Base-by-base conservation (phyloP, 345 rosid genomes). In the Acer negundo region DNA sequence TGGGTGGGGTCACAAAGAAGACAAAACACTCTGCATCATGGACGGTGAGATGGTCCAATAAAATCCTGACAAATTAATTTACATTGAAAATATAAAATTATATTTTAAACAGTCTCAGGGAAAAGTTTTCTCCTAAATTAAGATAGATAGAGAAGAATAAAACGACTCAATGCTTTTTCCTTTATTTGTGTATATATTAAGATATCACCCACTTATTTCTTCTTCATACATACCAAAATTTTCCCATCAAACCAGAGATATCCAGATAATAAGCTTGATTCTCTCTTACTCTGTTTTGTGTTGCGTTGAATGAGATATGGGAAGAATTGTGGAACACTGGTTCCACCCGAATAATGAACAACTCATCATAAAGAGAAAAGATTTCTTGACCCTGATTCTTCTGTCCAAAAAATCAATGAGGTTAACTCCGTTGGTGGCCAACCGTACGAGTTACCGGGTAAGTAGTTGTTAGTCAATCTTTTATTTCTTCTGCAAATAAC, bases 361-460 rank as follows among this genome's bases (percentile, higher is more conserved):
- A 35, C 38, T 35, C 38, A 35, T 35, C 38, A 4, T 35, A 6
- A 35, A 35, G 6, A 35, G 38, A 35, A 35, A 6, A 35, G 38
- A 35, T 6, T 35, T 35, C 38, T 35, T 3, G 76, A 82, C 64
- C 28, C 15, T 3, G 56, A 42, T 79, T 53, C 22, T 49, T 49
- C 16, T 0, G 76, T 72, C 16, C 70, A 61, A 23, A 1, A 13
- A n/a, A 73, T 78, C 3, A 1, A n/a, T 23, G 76, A 71, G 23
- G 22, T 59, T 22, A 69, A 81, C 65, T 62, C 73, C 26, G 44
- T 66, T 65, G 44, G 26, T 2, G 42, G 2, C 56, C 79, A 84
- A 1, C 89, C 90, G 6, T 13, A 13, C 10, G 64, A 44, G 0
- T 69, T 87, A 59, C 84, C 82, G 31, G 66, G 90, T 85, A 76